Conservation (phyloP, 2,329 filamentous ascomycete species). For the Pseudopithomyces chartarum region DNA sequence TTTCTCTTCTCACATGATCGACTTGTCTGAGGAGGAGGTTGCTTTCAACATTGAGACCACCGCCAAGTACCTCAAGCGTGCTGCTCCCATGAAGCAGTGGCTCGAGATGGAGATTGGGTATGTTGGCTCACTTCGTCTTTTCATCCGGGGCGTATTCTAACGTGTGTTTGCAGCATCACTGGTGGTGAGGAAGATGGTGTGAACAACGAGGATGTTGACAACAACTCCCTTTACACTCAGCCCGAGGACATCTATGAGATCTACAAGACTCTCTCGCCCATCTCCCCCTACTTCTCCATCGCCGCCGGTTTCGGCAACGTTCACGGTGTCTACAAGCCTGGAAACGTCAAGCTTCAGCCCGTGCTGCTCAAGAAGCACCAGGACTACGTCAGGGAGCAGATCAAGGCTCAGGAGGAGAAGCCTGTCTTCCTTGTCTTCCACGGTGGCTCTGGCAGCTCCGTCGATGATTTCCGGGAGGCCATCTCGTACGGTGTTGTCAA, state of each 20-base stretch:
- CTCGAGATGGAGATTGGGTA: constrained; percentile 90
- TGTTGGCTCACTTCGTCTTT: constrained; percentile 58
- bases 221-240: constrained; percentile 96
- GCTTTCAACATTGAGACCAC: constrained; percentile 92
- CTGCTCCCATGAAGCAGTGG: constrained; percentile 95
- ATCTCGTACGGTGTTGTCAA: constrained; percentile 78
- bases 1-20: constrained; percentile 98
- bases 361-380: constrained; percentile 98
- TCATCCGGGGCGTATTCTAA: constrained; percentile 65
- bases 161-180: constrained; percentile 55
- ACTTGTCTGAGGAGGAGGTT: constrained; percentile 81
- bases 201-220: constrained; percentile 97
- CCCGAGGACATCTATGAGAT: constrained; percentile 64
- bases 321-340: constrained; percentile 98
- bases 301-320: constrained; percentile 98
- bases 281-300: constrained; percentile 95
- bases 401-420: constrained; percentile 74
- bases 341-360: constrained; percentile 95
- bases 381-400: constrained; percentile 83
- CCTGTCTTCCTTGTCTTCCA: constrained; percentile 99
- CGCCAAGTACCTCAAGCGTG: constrained; percentile 89
- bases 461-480: constrained; percentile 75
- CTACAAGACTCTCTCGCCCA: constrained; percentile 79
- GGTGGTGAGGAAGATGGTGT: constrained; percentile 98
- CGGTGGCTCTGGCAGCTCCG: constrained; percentile 89